phyloP scores from a whole-genome alignment of 1,139 yeast species.

The Lodderomyces oxycetoniae region DNA sequence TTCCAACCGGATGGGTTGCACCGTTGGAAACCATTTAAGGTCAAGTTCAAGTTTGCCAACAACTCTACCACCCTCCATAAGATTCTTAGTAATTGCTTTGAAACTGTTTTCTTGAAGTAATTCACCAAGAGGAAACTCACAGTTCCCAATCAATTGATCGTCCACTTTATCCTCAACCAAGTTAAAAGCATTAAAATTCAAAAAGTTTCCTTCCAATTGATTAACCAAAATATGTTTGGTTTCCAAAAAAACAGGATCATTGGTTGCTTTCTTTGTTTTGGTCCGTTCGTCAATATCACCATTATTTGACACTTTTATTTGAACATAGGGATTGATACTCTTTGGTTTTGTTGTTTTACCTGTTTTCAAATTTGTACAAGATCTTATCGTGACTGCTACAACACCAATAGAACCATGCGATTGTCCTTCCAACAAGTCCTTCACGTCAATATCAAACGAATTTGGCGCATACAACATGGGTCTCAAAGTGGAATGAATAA shows the following conservation, averaged over 20 bases:
- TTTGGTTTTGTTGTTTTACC: slow-evolving; percentile 37
- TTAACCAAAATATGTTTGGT: slow-evolving; percentile 57
- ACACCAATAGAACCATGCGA: slow-evolving; percentile 66
- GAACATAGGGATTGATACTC: slow-evolving; percentile 58
- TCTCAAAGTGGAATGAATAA: slow-evolving; percentile 64
- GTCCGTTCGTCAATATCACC: slow-evolving; percentile 46
- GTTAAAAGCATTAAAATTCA: slow-evolving; percentile 51
- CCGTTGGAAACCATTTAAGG: slow-evolving; percentile 58
- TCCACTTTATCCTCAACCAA: slow-evolving; percentile 49
- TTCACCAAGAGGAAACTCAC: slow-evolving; percentile 52
- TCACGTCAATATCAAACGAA: slow-evolving; percentile 68
- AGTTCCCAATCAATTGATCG: slow-evolving; percentile 53
- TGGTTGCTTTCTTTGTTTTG: slow-evolving; percentile 50
- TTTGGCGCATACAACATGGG: slow-evolving; percentile 84
- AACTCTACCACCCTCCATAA: slow-evolving; percentile 49
- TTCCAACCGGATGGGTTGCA: slow-evolving; percentile 41
- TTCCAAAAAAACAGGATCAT: slow-evolving; percentile 62
- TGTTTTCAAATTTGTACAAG: slow-evolving; percentile 47
- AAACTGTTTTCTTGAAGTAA: slow-evolving; percentile 51
- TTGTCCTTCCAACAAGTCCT: slow-evolving; percentile 59
- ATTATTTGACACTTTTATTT: slow-evolving; percentile 43
- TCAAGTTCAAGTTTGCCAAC: slow-evolving; percentile 61
- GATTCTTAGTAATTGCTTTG: slow-evolving; percentile 29
- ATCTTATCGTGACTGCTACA: slow-evolving; percentile 56
- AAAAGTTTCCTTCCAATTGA: slow-evolving; percentile 49